phyloP scores from a whole-genome alignment of 1,284 basidiomycete genomes.

The Taiwanofungus camphoratus region DNA sequence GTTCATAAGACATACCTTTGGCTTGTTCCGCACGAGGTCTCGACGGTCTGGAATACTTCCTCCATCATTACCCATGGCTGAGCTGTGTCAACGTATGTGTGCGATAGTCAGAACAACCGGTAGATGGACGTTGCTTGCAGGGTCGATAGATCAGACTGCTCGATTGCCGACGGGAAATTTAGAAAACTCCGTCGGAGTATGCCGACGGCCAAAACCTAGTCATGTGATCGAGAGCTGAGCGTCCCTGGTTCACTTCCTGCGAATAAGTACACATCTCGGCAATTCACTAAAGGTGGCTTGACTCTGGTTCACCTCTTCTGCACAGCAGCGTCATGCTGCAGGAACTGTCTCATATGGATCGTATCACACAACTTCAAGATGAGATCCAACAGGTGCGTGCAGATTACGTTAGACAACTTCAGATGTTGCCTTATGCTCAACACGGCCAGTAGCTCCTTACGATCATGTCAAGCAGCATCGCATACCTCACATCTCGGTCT shows the following conservation, averaged over 20 bases:
- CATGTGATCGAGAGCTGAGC: too few relatives aligned
- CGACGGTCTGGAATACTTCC: constrained; percentile 82
- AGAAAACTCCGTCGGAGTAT: too few relatives aligned
- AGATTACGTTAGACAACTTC: not conserved
- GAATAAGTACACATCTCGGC: too few relatives aligned
- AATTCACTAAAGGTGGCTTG: too few relatives aligned
- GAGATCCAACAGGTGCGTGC: constrained; percentile 72
- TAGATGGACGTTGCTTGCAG: too few relatives aligned
- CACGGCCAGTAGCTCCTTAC: constrained; percentile 52
- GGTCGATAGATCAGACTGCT: too few relatives aligned
- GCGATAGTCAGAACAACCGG: too few relatives aligned
- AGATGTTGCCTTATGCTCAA: not conserved
- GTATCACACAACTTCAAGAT: constrained; percentile 84
- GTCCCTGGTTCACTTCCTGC: too few relatives aligned
- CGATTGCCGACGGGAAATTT: too few relatives aligned
- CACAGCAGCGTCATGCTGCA: constrained; percentile 68
- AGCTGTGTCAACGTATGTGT: too few relatives aligned
- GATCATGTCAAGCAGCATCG: constrained; percentile 75
- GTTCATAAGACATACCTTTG: constrained; percentile 43
- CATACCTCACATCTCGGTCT: constrained; percentile 67
- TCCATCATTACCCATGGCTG: constrained; percentile 86
- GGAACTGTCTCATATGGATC: constrained; percentile 84
- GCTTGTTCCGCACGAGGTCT: constrained; percentile 70
- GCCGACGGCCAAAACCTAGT: too few relatives aligned
- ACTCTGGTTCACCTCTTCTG: too few relatives aligned